Evolutionary conservation across 2,329 filamentous ascomycete genomes (phyloP).

Genomic region (Colletotrichum salicis): DNA sequence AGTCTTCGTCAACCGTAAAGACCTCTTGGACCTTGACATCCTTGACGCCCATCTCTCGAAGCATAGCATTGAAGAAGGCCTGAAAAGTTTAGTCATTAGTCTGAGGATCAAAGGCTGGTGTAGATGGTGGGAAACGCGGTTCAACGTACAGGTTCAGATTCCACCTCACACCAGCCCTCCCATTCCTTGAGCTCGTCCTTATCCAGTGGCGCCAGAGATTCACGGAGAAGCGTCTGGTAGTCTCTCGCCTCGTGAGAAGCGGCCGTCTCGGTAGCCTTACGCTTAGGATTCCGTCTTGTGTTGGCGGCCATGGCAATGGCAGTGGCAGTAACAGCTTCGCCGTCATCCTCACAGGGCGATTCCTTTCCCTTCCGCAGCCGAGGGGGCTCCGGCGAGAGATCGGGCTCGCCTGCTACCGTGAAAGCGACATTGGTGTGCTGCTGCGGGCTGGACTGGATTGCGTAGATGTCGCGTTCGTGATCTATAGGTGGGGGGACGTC

Average conservation of each 20-base stretch:
- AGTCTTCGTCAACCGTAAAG: conserved; percentile 75
- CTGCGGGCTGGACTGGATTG: neutral
- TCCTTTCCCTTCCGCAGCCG: conserved; percentile 23
- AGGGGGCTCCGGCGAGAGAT: neutral
- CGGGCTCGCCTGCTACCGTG: neutral
- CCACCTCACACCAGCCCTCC: conserved; percentile 84
- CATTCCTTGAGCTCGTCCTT: conserved; percentile 68
- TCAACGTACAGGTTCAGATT: conserved; percentile 82
- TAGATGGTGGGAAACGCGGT: neutral
- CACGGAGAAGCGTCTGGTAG: conserved; percentile 55
- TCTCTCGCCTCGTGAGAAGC: conserved; percentile 30
- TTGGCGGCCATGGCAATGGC: conserved; percentile 20
- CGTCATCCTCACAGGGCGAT: conserved; percentile 10
- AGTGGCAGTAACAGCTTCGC: neutral
- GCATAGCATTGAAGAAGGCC: conserved; percentile 87
- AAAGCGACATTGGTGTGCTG: neutral
- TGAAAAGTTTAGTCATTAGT: conserved; percentile 44
- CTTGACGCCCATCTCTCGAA: conserved; percentile 80
- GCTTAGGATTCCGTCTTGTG: conserved; percentile 54
- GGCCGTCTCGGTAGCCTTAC: conserved; percentile 53
- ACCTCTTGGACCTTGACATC: conserved; percentile 82
- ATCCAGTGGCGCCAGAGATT: conserved; percentile 59
- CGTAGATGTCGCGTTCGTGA: neutral
- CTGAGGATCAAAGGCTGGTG: neutral
- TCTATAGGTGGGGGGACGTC: neutral